Conservation (phyloP, 2,329 filamentous ascomycete genomes). For the Claviceps pazoutovae region DNA sequence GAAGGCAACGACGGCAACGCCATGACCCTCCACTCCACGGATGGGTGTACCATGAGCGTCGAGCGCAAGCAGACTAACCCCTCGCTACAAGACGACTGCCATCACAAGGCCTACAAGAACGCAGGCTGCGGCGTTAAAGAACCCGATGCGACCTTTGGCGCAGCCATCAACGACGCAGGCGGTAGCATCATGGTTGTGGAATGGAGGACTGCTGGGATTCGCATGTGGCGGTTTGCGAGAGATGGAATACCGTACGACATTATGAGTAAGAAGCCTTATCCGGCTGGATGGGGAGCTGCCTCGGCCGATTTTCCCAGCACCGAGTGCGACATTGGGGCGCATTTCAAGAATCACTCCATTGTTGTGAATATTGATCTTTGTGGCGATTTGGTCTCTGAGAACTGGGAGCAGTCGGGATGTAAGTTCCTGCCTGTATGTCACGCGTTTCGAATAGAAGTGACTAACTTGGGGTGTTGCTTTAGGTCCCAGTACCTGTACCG, state of each 20-base stretch:
- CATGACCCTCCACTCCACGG: constrained; percentile 45
- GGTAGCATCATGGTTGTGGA: constrained; percentile 50
- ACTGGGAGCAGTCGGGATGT: constrained; percentile 33
- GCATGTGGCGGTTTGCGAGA: constrained; percentile 46
- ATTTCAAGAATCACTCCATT: constrained; percentile 53
- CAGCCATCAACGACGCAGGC: constrained; percentile 34
- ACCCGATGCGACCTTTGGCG: constrained; percentile 31
- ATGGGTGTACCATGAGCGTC: constrained; percentile 37
- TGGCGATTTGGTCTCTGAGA: constrained; percentile 37
- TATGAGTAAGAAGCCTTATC: constrained; percentile 36
- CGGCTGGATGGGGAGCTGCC: constrained; percentile 46
- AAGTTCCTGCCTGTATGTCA: constrained; percentile 5
- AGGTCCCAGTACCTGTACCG: constrained; percentile 41
- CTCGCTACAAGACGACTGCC: constrained; percentile 30
- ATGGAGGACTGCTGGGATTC: constrained; percentile 45
- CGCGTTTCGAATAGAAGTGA: too few relatives aligned
- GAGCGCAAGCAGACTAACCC: constrained; percentile 39
- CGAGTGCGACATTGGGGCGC: constrained; percentile 41
- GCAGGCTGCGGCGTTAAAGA: constrained; percentile 42
- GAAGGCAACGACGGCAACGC: constrained; percentile 38
- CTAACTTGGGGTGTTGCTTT: neutral
- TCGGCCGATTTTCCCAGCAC: constrained; percentile 52
- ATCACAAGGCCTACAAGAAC: constrained; percentile 36
- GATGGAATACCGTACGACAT: constrained; percentile 38
- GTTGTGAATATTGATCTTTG: constrained; percentile 54